phyloP scores from a whole-genome alignment of 2,329 filamentous ascomycete species.

The Venturia effusa region DNA sequence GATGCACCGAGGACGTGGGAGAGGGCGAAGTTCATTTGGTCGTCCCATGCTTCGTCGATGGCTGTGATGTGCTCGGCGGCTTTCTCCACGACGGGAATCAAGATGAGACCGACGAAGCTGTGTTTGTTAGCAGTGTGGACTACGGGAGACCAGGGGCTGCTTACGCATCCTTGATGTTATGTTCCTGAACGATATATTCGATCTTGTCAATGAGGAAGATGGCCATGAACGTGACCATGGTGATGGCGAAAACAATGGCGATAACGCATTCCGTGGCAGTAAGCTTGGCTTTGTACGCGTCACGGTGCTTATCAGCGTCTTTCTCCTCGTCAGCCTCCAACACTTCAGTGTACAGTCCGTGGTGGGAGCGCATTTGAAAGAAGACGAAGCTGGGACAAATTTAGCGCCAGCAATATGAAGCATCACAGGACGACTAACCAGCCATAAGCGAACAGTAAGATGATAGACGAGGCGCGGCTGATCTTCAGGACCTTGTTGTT shows the following conservation, averaged over 20 bases:
- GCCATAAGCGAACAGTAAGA: constrained; percentile 59
- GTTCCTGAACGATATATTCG: constrained; percentile 44
- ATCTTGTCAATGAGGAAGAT: constrained; percentile 69
- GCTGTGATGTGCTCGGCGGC: constrained; percentile 76
- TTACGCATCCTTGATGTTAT: constrained; percentile 30
- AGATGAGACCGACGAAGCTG: constrained; percentile 58
- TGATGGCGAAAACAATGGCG: constrained; percentile 53
- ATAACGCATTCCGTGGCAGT: constrained; percentile 63
- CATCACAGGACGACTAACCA: constrained; percentile 13
- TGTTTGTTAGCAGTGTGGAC: constrained; percentile 24
- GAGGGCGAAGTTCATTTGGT: constrained; percentile 75
- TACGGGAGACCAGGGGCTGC: not conserved
- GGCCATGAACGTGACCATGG: constrained; percentile 63
- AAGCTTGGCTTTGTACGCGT: constrained; percentile 53
- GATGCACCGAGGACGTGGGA: constrained; percentile 79
- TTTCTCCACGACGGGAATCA: constrained; percentile 76
- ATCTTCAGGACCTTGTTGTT: constrained; percentile 40
- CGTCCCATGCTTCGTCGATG: constrained; percentile 74
- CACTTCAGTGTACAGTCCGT: constrained; percentile 66
- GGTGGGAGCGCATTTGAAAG: constrained; percentile 67
- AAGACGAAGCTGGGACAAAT: constrained; percentile 38
- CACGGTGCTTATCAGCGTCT: constrained; percentile 52
- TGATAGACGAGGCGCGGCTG: constrained; percentile 55
- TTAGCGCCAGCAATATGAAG: not conserved
- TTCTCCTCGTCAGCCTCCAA: constrained; percentile 60